Conservation (phyloP, 495 filamentous ascomycete species). For the Friedmanniomyces simplex region DNA sequence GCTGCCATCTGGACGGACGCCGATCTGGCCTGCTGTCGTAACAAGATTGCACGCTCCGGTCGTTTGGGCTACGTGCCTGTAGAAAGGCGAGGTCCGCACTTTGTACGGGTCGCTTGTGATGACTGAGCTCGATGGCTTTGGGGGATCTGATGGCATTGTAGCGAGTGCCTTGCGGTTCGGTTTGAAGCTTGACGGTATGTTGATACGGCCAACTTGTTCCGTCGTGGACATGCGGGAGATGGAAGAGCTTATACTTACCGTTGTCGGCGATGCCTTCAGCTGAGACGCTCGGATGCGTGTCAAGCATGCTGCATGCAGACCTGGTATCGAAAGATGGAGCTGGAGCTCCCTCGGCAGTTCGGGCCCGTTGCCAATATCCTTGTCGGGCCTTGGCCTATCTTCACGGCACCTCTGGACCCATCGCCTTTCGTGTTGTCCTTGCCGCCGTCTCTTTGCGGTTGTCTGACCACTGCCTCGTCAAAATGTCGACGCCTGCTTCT, state of each 20-base stretch:
- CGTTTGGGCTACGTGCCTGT: constrained; percentile 7
- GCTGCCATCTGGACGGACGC: constrained; percentile 9
- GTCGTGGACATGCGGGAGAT: not conserved
- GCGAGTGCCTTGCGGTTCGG: not conserved
- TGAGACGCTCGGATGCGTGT: no score
- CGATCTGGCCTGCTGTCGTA: constrained; percentile 14
- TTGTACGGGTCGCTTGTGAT: constrained; percentile 5
- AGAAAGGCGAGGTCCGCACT: constrained; percentile 7
- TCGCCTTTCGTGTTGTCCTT: no score
- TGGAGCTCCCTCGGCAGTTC: not conserved
- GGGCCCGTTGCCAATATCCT: not conserved
- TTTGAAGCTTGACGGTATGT: not conserved
- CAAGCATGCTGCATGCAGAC: no score
- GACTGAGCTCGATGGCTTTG: not conserved
- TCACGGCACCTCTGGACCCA: no score
- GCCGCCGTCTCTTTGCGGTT: no score
- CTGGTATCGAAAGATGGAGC: no score
- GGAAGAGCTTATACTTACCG: not conserved
- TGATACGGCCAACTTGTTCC: no score
- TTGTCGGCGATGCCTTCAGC: not conserved
- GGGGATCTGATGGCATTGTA: not conserved
- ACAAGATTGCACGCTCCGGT: constrained; percentile 5
- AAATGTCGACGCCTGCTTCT: not conserved
- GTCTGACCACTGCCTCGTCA: no score
- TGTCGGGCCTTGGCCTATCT: no score